Evolutionary conservation across 2,329 filamentous ascomycete species (phyloP), one percentile per base, ranked within the genome.

Genomic region (Arthroderma sp.): DNA sequence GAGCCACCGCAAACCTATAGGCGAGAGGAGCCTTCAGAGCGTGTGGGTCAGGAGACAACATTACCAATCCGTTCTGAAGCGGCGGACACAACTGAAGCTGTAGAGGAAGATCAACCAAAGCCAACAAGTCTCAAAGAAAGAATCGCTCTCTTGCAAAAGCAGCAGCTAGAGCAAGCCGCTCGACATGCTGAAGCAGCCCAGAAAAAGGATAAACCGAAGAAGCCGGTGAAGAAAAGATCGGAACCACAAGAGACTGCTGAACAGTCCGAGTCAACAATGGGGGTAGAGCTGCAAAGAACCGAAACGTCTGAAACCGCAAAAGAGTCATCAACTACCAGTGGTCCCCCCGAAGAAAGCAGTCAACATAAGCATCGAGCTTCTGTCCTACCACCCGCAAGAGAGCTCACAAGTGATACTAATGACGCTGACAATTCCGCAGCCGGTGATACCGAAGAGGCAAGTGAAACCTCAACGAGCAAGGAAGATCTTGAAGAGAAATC

Each of bases 111-210:
- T 44, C 84, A 88, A 65, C 91, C 91, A 0, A 96, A 97, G 73
- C 89, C 91, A 23, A 87, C 89, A 57, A 96, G 88, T 64, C 72
- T 98, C 61, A 98, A 97, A 72, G 93, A 98, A 70, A 82, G 93
- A 61, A 96, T 98, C 73, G 93, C 93, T 28, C 76, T 95, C 55
- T 77, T 98, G 15, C 93, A 98, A 70, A 91, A 88, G 68, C 90
- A 97, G 70, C 93, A 98, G 71, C 77, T 88, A 68, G 93, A 97
- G 68, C 88, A 93, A 68, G 88, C 91, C 4, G 80, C 86, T 61
- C 80, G 91, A 55, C 87, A 91, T 71, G 87, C 87, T 6, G 88
- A 93, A 38, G 82, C 85, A 15, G 79, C 79, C 19, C 78, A 84
- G 57, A 94, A 87, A 75, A 91, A 94, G 70, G 89, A 94, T 66